These are phyloP conservation scores for Leishmania gerbilli DNA, from an alignment of 208 protist species.

Conservation along the genomic window DNA sequence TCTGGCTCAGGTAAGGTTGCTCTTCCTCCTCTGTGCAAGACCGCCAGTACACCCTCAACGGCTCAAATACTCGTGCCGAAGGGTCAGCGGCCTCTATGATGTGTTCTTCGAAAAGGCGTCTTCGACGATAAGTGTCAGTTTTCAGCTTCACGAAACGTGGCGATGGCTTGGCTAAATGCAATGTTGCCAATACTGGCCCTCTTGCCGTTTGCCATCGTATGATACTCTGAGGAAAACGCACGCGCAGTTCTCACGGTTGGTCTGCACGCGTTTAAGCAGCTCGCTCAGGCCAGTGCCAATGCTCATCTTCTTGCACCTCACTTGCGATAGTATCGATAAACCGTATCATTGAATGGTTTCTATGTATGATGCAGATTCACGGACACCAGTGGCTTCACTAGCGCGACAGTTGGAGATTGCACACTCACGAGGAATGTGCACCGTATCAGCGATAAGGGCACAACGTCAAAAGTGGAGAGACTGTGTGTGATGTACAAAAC, in stretches of 20 bases:
- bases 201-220: slow-evolving; percentile 16
- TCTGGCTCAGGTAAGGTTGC: slow-evolving; percentile 35
- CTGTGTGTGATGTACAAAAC: background rate
- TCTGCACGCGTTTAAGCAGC: slow-evolving; percentile 33
- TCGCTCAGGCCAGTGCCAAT: slow-evolving; percentile 22
- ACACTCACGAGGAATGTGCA: background rate
- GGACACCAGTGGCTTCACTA: background rate
- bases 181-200: slow-evolving; percentile 9
- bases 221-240: slow-evolving; percentile 31
- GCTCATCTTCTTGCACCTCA: slow-evolving; percentile 14
- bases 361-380: slow-evolving; percentile 1
- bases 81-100: background rate
- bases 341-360: background rate
- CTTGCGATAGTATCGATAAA: background rate
- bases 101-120: slow-evolving; percentile 19
- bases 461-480: background rate
- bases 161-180: slow-evolving; percentile 18
- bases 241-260: slow-evolving; percentile 11
- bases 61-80: background rate
- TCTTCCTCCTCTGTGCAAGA: slow-evolving; percentile 13
- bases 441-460: background rate
- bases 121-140: slow-evolving; percentile 37
- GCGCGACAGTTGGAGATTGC: background rate
- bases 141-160: slow-evolving; percentile 31
- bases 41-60: slow-evolving; percentile 12